A percentile compares a stretch with the other conserved stretches of the same genome.
These are phyloP conservation scores for Leishmania arabica DNA, from an alignment of 208 protist genomes.

Conservation along the genomic window DNA sequence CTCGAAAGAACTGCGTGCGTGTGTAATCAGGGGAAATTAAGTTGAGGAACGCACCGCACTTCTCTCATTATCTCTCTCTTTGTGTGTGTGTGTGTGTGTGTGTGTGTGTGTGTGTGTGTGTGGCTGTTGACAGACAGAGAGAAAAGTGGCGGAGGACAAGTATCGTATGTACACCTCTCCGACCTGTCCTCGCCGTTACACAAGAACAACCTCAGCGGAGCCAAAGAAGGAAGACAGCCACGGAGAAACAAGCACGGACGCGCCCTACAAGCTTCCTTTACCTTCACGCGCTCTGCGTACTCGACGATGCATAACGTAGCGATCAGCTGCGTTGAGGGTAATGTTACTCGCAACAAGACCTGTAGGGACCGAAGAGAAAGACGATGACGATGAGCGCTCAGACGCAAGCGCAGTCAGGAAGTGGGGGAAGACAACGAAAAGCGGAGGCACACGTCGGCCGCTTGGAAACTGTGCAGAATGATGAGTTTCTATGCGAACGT, in stretches of 20 bases:
- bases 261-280: background rate
- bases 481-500: background rate
- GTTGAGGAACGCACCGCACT: background rate
- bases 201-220: too few species aligned
- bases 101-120: conserved; percentile 1
- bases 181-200: too few species aligned
- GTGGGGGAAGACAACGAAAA: background rate
- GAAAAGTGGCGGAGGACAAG: too few species aligned
- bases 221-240: background rate
- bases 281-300: background rate
- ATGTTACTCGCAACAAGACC: background rate
- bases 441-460: too few species aligned
- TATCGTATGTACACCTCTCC: too few species aligned
- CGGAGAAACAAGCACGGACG: background rate
- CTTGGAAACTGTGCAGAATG: too few species aligned
- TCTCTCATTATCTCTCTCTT: background rate
- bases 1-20: background rate
- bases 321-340: background rate
- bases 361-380: too few species aligned
- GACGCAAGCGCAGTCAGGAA: too few species aligned
- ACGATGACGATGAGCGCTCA: too few species aligned
- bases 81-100: background rate
- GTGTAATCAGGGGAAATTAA: too few species aligned
- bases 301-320: background rate
- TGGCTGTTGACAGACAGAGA: background rate